These are phyloP conservation scores for Darksidea phi DNA, from an alignment of 495 filamentous ascomycete species.

Conservation along the genomic window DNA sequence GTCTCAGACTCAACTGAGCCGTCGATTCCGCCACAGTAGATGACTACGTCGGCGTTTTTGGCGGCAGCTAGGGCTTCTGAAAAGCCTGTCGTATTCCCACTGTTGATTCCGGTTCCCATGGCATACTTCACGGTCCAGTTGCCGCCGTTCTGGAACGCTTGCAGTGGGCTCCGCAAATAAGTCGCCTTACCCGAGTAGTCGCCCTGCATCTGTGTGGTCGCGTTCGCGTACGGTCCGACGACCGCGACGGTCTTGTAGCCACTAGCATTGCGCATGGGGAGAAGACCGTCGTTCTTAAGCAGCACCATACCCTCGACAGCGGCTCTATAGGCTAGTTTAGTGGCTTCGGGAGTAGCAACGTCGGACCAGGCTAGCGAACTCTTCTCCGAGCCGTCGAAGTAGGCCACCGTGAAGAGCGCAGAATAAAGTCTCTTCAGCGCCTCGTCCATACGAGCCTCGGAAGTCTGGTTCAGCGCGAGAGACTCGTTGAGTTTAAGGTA, in stretches of 20 bases:
- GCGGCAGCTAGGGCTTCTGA: conserved; percentile 47
- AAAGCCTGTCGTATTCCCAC: conserved; percentile 37
- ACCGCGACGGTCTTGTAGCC: conserved; percentile 49
- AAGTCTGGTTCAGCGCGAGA: conserved; percentile 43
- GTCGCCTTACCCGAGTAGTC: conserved; percentile 58
- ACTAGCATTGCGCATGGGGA: conserved; percentile 54
- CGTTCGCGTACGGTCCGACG: conserved; percentile 58
- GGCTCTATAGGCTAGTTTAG: conserved; percentile 56
- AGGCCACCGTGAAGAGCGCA: conserved; percentile 54
- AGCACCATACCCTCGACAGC: conserved; percentile 58
- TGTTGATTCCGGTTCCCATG: conserved; percentile 45
- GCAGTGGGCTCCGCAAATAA: conserved; percentile 49
- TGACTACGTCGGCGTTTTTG: conserved; percentile 51
- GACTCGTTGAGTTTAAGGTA: conserved; percentile 45
- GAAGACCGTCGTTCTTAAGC: conserved; percentile 61
- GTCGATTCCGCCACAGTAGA: conserved; percentile 59
- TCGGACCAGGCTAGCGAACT: conserved; percentile 52
- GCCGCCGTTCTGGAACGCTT: conserved; percentile 40
- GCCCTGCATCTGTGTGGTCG: conserved; percentile 59
- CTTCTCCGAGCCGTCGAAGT: conserved; percentile 56
- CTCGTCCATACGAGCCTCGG: conserved; percentile 46
- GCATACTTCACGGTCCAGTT: conserved; percentile 52
- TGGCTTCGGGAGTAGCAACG: conserved; percentile 51
- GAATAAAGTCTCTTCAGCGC: conserved; percentile 55
- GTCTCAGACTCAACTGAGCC: conserved; percentile 54